phyloP scores from a whole-genome alignment of 192 early-diverging fungal genomes.

The Cetraspora pellucida region DNA sequence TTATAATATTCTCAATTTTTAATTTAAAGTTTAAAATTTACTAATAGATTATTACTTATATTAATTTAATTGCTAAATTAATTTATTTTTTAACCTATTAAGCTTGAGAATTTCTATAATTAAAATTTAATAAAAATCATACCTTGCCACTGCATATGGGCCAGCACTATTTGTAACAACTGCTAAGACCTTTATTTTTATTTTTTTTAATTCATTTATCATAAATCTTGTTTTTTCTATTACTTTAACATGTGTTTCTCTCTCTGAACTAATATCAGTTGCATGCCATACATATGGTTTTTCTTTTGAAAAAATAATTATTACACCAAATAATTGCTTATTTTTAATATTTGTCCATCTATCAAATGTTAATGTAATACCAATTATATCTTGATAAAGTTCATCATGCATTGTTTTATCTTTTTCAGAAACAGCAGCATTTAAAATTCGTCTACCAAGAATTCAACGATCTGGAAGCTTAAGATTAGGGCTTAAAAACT shows the following conservation, averaged over 20 bases:
- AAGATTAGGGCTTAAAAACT: slow-evolving; percentile 11
- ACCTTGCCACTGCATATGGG: not conserved
- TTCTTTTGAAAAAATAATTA: not conserved
- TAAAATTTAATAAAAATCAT: not conserved
- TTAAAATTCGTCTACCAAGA: not conserved
- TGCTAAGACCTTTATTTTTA: not conserved
- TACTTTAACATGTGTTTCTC: not conserved
- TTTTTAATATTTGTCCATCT: not conserved
- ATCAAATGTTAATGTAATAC: slow-evolving; percentile 16
- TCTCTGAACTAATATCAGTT: slow-evolving; percentile 4
- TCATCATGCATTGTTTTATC: not conserved
- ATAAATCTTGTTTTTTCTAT: not conserved
- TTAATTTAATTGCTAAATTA: too few relatives aligned
- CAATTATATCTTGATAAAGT: not conserved
- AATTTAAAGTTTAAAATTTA: too few relatives aligned
- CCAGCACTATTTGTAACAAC: slow-evolving; percentile 16
- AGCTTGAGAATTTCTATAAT: not conserved
- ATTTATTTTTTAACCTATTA: not conserved
- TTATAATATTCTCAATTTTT: too few relatives aligned
- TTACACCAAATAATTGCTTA: not conserved
- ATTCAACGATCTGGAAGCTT: not conserved
- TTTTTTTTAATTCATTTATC: not conserved
- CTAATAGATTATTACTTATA: too few relatives aligned
- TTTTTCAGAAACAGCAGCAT: not conserved
- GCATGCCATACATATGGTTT: not conserved